phyloP scores from a whole-genome alignment of 2,329 filamentous ascomycete genomes.

The Camptophora hylomeconis region DNA sequence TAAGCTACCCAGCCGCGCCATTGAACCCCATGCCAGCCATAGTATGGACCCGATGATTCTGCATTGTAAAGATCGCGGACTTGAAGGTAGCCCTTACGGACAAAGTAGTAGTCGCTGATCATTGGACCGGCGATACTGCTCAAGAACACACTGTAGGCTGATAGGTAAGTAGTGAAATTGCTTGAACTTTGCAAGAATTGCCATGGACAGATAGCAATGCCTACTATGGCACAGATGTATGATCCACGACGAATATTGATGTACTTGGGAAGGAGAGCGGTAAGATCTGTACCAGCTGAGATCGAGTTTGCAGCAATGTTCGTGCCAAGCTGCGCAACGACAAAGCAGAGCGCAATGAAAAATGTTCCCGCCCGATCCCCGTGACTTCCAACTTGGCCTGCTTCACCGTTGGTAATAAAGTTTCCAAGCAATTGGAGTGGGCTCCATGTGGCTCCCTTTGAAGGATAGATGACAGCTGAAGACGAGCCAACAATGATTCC shows the following conservation, averaged over 20 bases:
- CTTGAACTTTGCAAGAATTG: constrained; percentile 34
- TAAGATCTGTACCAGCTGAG: constrained; percentile 42
- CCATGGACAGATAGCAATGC: constrained; percentile 38
- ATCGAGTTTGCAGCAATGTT: constrained; percentile 37
- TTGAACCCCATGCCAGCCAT: constrained; percentile 58
- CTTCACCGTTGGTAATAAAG: constrained; percentile 28
- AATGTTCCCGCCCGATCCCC: constrained; percentile 31
- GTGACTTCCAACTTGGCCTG: constrained; percentile 21
- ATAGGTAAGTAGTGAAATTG: constrained; percentile 63
- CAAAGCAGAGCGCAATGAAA: constrained; percentile 33
- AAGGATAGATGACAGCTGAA: constrained; percentile 20
- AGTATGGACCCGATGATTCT: constrained; percentile 52
- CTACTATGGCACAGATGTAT: constrained; percentile 31
- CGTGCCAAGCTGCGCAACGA: constrained; percentile 34
- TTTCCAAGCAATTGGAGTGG: constrained; percentile 29
- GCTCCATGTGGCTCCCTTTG: constrained; percentile 28
- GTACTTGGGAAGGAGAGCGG: constrained; percentile 38
- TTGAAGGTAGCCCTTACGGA: constrained; percentile 69
- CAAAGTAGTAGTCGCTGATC: constrained; percentile 73
- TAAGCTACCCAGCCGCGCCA: constrained; percentile 67
- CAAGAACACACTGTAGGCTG: constrained; percentile 86
- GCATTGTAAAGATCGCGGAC: constrained; percentile 68
- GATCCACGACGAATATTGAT: constrained; percentile 44
- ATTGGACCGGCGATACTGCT: constrained; percentile 89
- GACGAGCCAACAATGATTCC: constrained; percentile 26